Evolutionary conservation across 176 grass and related monocot genomes (phyloP), one percentile per base, ranked within the genome.

Genomic region (Avena atlantica): DNA sequence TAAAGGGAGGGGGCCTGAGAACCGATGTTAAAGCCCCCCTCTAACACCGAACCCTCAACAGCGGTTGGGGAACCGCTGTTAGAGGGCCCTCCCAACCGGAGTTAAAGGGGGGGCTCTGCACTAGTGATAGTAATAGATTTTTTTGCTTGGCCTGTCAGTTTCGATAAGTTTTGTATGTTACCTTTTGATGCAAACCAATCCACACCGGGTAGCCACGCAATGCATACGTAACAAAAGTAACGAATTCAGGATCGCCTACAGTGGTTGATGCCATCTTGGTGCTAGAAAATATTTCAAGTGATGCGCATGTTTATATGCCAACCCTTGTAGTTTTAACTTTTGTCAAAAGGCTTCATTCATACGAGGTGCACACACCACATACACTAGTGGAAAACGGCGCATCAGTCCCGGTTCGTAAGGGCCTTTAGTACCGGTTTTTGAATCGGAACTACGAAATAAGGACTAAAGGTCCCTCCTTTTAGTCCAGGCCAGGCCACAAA

Each of bases 131-230:
- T 34, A 47, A 11, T 70, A 72, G 27, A 25, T 31, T 40, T 80
- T 51, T 8, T 48, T 75, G 29, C 37, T 37, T 85, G 15, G 71
- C 83, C 62, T 31, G 51, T 34, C 17, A 6, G 12, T 83, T 90
- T 48, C 48, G 13, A 49, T 79, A 56, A 8, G 5, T 34, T 31
- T 56, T 84, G 58, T 64, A 84, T 84, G 80, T 50, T 87, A 12
- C 14, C 31, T 66, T 20, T 4, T 65, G 4, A 4, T 65, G 49
- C 3, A 0, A 81, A n/a, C 10, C 21, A 65, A 57, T 74, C 37
- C 47, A 14, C 21, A 74, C 55, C 61, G 9, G 51, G 36, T 60
- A 27, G 10, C 68, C n/a, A 29, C 1, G 0, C 37, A 27, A 12
- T 83, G 34, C 53, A 45, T 24, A 70, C 25, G 4, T 44, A 12